Percentiles rank a stretch among this genome's conserved stretches.
Conservation (phyloP, 2,329 filamentous ascomycete genomes). For the Neofusicoccum ribis region DNA sequence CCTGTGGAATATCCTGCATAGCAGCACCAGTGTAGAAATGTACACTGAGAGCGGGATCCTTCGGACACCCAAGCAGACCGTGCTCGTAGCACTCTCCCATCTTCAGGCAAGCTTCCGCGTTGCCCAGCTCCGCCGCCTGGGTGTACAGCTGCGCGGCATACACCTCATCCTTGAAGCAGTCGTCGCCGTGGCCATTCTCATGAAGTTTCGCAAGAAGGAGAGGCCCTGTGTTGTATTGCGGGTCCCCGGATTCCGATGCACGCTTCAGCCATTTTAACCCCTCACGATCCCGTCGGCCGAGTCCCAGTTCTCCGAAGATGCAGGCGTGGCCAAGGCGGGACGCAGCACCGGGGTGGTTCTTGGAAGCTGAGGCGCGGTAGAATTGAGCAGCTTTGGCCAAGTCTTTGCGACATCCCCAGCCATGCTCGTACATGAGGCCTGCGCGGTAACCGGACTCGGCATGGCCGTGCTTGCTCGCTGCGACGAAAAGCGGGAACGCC, state of each 20-base stretch:
- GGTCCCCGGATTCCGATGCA: slow-evolving; percentile 83
- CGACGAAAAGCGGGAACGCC: slow-evolving; percentile 88
- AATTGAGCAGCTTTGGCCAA: slow-evolving; percentile 92
- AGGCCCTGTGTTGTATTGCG: slow-evolving; percentile 88
- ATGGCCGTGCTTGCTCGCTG: slow-evolving; percentile 95
- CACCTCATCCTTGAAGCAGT: slow-evolving; percentile 78
- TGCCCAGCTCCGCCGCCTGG: slow-evolving; percentile 87
- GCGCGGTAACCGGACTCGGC: slow-evolving; percentile 93
- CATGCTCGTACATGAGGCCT: slow-evolving; percentile 95
- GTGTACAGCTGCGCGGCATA: slow-evolving; percentile 95
- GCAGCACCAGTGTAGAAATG: slow-evolving; percentile 97
- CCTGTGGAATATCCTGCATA: slow-evolving; percentile 75
- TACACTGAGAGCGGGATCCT: slow-evolving; percentile 88
- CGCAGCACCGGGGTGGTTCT: slow-evolving; percentile 94
- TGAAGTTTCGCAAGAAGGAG: slow-evolving; percentile 89
- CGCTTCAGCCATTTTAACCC: slow-evolving; percentile 96
- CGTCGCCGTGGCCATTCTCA: slow-evolving; percentile 89
- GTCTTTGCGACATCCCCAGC: slow-evolving; percentile 91
- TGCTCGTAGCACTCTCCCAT: slow-evolving; percentile 98
- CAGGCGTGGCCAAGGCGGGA: slow-evolving; percentile 89
- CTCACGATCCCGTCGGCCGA: slow-evolving; percentile 80
- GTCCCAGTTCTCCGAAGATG: slow-evolving; percentile 81
- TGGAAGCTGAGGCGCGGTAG: slow-evolving; percentile 84
- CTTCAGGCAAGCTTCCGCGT: slow-evolving; percentile 80
- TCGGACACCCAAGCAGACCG: slow-evolving; percentile 80